A percentile compares a stretch with the other conserved stretches of the same genome.
phyloP scores from a whole-genome alignment of 352 stramenopile species.

The Phytophthora kernoviae region DNA sequence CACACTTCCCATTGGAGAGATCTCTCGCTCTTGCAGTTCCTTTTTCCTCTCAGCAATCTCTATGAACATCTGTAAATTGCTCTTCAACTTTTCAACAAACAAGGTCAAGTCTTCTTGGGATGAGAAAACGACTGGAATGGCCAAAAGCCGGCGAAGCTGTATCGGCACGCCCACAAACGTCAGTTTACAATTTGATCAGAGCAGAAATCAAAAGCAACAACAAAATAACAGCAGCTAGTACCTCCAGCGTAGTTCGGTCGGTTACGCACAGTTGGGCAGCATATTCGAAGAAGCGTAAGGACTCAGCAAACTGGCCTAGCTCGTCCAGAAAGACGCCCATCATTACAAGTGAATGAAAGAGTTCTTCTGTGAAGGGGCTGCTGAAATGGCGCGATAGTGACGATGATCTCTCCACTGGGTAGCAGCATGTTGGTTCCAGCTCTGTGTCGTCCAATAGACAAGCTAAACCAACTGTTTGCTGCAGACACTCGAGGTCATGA shows the following conservation, averaged over 20 bases:
- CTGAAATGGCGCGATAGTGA: conserved; percentile 23
- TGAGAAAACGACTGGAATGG: conserved; percentile 36
- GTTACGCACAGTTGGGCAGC: conserved; percentile 37
- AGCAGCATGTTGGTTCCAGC: conserved; percentile 5
- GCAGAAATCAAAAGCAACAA: neutral
- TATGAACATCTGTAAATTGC: conserved; percentile 12
- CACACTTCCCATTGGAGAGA: conserved; percentile 25
- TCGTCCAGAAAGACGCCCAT: conserved; percentile 78
- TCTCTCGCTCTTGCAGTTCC: conserved; percentile 14
- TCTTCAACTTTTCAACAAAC: conserved; percentile 18
- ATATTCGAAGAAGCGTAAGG: conserved; percentile 45
- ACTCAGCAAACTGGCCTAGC: conserved; percentile 51
- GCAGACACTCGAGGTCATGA: conserved; percentile 29
- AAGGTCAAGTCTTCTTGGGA: conserved; percentile 29
- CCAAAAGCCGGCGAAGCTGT: conserved; percentile 31
- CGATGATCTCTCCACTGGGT: neutral
- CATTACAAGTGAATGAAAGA: conserved; percentile 50
- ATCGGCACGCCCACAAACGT: neutral
- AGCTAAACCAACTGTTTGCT: conserved; percentile 1
- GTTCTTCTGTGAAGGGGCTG: conserved; percentile 48
- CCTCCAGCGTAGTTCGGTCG: conserved; percentile 43
- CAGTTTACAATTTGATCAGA: too few relatives aligned
- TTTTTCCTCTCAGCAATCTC: neutral
- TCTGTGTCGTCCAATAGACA: conserved; percentile 11
- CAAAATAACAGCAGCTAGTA: conserved; percentile 12